Percentiles rank a stretch among this genome's conserved stretches.
These are phyloP conservation scores for Camellia lanceoleosa DNA, from an alignment of 148 eudicot species.

Conservation along the genomic window DNA sequence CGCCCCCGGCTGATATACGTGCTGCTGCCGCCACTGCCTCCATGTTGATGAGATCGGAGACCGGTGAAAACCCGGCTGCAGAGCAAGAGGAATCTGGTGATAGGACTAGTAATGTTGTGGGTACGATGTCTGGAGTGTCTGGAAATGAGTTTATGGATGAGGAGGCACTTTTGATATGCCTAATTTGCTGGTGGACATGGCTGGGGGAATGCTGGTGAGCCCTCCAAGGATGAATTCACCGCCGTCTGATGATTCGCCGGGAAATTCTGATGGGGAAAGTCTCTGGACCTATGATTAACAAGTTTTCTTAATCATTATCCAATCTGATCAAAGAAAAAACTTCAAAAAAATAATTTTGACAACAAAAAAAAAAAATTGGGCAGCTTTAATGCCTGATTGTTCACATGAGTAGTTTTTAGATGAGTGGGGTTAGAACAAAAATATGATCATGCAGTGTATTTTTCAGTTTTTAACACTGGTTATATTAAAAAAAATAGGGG, in stretches of 20 bases:
- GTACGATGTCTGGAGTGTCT: neutral
- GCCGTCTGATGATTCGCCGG: constrained; percentile 29
- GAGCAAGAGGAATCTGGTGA: neutral
- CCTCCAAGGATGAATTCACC: constrained; percentile 46
- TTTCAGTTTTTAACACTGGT: neutral
- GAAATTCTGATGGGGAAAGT: constrained; percentile 20
- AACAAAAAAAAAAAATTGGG: too few species aligned
- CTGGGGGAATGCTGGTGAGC: constrained; percentile 65
- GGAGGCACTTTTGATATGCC: constrained; percentile 63
- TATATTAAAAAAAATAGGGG: too few species aligned
- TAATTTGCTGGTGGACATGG: constrained; percentile 67
- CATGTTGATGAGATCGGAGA: constrained; percentile 17
- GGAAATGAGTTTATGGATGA: constrained; percentile 44
- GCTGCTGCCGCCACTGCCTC: constrained; percentile 50
- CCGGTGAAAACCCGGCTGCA: neutral
- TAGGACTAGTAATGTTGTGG: neutral
- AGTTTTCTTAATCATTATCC: neutral
- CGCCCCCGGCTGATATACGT: constrained; percentile 38
- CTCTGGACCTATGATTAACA: constrained; percentile 51
- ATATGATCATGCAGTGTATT: neutral
- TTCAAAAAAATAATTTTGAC: neutral
- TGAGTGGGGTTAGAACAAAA: neutral
- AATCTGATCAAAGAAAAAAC: too few species aligned
- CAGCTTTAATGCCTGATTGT: neutral
- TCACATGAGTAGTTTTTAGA: neutral